Evolutionary conservation across 1,284 basidiomycete genomes (phyloP).

Genomic region (Puccinia triticina): DNA sequence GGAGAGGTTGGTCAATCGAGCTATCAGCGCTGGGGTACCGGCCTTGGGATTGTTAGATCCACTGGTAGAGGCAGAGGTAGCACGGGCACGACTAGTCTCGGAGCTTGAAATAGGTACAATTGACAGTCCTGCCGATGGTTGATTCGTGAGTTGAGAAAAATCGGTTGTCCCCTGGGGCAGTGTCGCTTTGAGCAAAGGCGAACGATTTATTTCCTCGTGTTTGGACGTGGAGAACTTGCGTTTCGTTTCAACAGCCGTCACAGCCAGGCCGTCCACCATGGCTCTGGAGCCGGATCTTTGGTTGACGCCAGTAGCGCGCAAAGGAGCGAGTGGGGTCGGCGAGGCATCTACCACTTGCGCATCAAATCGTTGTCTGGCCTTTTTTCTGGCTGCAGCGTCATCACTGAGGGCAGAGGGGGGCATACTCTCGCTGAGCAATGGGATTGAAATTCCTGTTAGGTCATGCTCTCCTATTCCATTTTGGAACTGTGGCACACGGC

Average conservation of each 20-base stretch:
- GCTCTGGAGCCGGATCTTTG: slow-evolving; percentile 52
- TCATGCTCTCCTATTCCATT: slow-evolving; percentile 87
- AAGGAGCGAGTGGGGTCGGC: slow-evolving; percentile 50
- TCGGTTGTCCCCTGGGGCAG: slow-evolving; percentile 38
- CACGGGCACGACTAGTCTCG: slow-evolving; percentile 35
- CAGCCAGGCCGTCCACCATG: slow-evolving; percentile 40
- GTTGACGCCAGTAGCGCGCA: slow-evolving; percentile 48
- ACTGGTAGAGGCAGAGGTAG: slow-evolving; percentile 44
- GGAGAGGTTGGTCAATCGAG: slow-evolving; percentile 42
- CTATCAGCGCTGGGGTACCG: slow-evolving; percentile 40
- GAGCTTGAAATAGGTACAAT: slow-evolving; percentile 45
- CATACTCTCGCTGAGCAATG: slow-evolving; percentile 65
- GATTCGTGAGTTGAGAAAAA: slow-evolving; percentile 41
- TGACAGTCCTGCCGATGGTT: slow-evolving; percentile 45
- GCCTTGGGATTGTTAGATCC: slow-evolving; percentile 30
- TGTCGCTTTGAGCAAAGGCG: slow-evolving; percentile 50
- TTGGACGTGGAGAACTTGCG: slow-evolving; percentile 37
- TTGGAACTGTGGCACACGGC: slow-evolving; percentile 91
- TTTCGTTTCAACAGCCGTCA: slow-evolving; percentile 46
- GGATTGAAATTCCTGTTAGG: slow-evolving; percentile 81
- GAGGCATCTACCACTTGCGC: slow-evolving; percentile 50
- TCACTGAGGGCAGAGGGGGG: slow-evolving; percentile 51
- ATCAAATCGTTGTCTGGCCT: slow-evolving; percentile 43
- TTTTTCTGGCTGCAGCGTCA: slow-evolving; percentile 35
- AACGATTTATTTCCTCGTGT: slow-evolving; percentile 44